phyloP scores from a whole-genome alignment of 495 filamentous ascomycete genomes.

The Astrocystis sublimbata region DNA sequence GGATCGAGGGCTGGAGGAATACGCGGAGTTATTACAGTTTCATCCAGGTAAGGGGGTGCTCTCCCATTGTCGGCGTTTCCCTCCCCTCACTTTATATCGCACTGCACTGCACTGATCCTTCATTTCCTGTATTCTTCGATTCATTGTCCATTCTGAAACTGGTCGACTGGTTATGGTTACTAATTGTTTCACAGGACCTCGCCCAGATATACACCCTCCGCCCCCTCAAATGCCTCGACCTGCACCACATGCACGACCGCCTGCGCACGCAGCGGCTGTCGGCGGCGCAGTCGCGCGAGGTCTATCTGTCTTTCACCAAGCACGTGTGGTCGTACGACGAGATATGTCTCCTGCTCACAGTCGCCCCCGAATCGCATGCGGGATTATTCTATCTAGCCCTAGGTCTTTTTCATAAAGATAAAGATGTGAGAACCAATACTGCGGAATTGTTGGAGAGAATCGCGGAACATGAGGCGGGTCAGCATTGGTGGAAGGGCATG shows the following conservation, averaged over 20 bases:
- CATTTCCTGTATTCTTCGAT: no score
- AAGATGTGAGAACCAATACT: constrained; percentile 72
- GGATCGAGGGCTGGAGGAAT: constrained; percentile 95
- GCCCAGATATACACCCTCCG: constrained; percentile 63
- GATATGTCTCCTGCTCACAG: constrained; percentile 82
- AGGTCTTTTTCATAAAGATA: constrained; percentile 89
- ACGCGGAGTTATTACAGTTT: constrained; percentile 94
- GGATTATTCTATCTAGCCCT: constrained; percentile 91
- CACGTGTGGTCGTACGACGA: constrained; percentile 81
- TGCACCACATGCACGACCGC: constrained; percentile 90
- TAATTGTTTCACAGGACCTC: constrained; percentile 52
- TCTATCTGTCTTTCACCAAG: constrained; percentile 78
- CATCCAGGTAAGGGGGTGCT: constrained; percentile 65
- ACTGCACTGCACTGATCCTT: no score
- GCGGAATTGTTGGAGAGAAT: constrained; percentile 83
- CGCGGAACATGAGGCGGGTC: constrained; percentile 80
- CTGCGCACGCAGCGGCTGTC: constrained; percentile 75
- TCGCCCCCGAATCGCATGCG: constrained; percentile 81
- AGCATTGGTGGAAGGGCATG: constrained; percentile 87
- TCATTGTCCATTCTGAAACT: no score
- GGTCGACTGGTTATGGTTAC: no score
- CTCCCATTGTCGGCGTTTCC: neutral
- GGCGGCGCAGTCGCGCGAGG: constrained; percentile 67
- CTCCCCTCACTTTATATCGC: neutral
- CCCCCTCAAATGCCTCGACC: constrained; percentile 79